Evolutionary conservation across 352 stramenopile genomes (phyloP), one percentile per base, ranked within the genome.

Genomic region (Phytophthora brassicae): DNA sequence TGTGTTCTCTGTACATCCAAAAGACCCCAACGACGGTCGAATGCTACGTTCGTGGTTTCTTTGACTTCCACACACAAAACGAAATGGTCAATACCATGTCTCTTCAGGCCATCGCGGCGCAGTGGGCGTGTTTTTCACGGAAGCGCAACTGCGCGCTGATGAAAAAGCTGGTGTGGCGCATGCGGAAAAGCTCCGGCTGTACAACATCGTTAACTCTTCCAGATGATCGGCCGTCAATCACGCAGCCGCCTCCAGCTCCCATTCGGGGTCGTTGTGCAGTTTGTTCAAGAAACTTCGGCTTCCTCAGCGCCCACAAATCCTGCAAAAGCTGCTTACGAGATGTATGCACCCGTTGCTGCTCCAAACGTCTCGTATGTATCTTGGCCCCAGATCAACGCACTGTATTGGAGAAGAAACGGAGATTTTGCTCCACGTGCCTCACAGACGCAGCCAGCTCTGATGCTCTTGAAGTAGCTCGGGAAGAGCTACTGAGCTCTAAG

Each of bases 101-200:
- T 5, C 68, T 80, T 0, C 64, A 79, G 33, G 42, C 73, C 20
- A 70, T 80, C 8, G 55, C 73, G 6, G 50, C 68, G 28, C 68
- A 79, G 26, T 75, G 74, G 48, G n/a, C 60, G 7, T 75, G 51
- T 2, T 74, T 79, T 45, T 41, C 68, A 5, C 64, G 63, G 13
- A 69, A 76, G n/a, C 23, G 31, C 13, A 50, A 79, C 8, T 82
- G 74, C 19, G 64, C 69, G 2, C 51, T 70, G 9, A 80, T 83
- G 73, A 84, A 87, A 56, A 87, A 84, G 45, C 46, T 87, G 16
- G 68, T 77, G 19, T 83, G 66, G 77, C 71, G 58, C 31, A 72
- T 70, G 69, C 76, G 53, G 38, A 76, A 70, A 39, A 66, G 39
- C 49, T 67, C 52, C n/a, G 56, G 44, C 29, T 64, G 49, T 17